Evolutionary conservation across 495 filamentous ascomycete genomes (phyloP).

Genomic region (Aspergillus kassunensis): DNA sequence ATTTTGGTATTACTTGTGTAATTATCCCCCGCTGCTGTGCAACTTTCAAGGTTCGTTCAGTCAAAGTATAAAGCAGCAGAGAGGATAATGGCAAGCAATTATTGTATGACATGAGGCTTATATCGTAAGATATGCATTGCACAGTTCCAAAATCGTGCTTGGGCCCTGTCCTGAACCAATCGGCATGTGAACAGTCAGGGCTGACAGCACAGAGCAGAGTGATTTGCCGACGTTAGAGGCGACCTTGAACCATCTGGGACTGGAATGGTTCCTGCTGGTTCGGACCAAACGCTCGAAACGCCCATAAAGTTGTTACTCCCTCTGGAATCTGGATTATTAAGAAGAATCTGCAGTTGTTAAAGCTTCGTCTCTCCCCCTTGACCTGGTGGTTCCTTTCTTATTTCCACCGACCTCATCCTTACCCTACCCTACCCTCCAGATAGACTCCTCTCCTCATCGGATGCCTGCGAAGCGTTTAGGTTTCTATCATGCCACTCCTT

Average conservation of each 20-base stretch:
- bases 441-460: neutral
- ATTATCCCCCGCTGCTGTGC: no score
- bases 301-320: neutral
- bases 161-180: neutral
- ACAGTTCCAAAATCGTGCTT: neutral
- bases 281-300: neutral
- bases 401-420: conserved; percentile 5
- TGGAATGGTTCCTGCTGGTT: conserved; percentile 4
- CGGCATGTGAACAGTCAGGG: neutral
- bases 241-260: neutral
- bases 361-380: neutral
- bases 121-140: no score
- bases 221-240: neutral
- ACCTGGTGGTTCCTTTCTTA: no score
- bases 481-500: conserved; percentile 32
- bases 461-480: conserved; percentile 5
- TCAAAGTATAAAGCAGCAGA: no score
- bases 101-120: no score
- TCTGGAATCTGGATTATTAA: no score
- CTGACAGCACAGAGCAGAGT: neutral
- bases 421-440: neutral
- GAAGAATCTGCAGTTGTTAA: no score
- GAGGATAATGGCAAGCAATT: no score
- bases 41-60: no score
- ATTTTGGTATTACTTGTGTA: no score